These are phyloP conservation scores for Xylaria sp. DNA, from an alignment of 2,329 filamentous ascomycete species.

Conservation along the genomic window DNA sequence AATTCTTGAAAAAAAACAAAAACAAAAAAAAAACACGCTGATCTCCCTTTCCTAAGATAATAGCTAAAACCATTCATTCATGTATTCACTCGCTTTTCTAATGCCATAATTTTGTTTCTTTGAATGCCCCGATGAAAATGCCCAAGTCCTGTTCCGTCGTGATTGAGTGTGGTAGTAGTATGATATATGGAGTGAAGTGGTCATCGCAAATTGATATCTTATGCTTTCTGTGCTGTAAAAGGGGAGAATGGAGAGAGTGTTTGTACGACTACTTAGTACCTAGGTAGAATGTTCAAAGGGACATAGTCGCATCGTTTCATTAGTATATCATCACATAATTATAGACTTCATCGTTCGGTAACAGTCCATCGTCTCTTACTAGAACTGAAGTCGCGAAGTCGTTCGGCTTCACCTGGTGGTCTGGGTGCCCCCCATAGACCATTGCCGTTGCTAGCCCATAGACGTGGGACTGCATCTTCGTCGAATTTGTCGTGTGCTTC, in stretches of 20 bases:
- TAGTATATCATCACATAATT: background rate
- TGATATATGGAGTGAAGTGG: background rate
- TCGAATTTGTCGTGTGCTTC: constrained; percentile 48
- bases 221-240: background rate
- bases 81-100: constrained; percentile 4
- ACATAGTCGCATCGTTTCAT: background rate
- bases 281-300: no score
- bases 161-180: background rate
- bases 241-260: background rate
- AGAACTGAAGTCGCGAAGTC: constrained; percentile 45
- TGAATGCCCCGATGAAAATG: constrained; percentile 14
- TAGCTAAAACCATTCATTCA: background rate
- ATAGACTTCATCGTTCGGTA: constrained; percentile 42
- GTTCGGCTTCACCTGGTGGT: constrained; percentile 48
- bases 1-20: no score
- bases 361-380: constrained; percentile 49
- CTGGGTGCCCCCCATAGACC: constrained; percentile 47
- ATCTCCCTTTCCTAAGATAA: background rate
- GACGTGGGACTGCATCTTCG: constrained; percentile 38
- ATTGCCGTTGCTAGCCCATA: constrained; percentile 44
- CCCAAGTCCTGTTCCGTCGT: constrained; percentile 7
- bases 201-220: background rate
- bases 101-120: constrained; percentile 10
- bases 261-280: no score
- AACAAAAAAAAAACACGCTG: no score